These are phyloP conservation scores for Pezicula radicicola DNA, from an alignment of 2,329 filamentous ascomycete species.

Conservation along the genomic window DNA sequence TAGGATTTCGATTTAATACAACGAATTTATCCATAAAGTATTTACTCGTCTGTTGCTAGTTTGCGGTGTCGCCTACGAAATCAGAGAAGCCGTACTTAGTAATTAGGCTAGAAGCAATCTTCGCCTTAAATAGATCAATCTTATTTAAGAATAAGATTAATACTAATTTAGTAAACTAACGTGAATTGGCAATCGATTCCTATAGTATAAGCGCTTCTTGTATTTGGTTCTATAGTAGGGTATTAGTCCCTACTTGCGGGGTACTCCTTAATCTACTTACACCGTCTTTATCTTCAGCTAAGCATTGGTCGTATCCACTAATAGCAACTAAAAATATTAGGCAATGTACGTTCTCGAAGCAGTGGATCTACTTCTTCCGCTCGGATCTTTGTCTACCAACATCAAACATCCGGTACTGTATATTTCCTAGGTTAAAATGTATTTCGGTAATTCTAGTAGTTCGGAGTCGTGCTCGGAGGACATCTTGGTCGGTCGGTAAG, in stretches of 20 bases:
- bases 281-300: constrained; percentile 94
- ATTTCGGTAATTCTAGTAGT: constrained; percentile 98
- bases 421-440: constrained; percentile 83
- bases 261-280: constrained; percentile 64
- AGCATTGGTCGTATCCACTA: constrained; percentile 92
- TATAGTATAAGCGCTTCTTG: constrained; percentile 85
- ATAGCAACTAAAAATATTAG: constrained; percentile 92
- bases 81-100: constrained; percentile 74
- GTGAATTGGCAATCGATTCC: constrained; percentile 81
- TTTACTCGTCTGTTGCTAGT: constrained; percentile 72
- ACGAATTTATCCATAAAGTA: constrained; percentile 83
- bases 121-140: constrained; percentile 81
- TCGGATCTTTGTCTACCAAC: constrained; percentile 73
- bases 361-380: constrained; percentile 78
- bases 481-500: constrained; percentile 89
- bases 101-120: constrained; percentile 68
- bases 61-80: constrained; percentile 68
- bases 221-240: constrained; percentile 72
- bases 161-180: constrained; percentile 80
- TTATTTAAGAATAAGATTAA: constrained; percentile 86
- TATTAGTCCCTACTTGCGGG: constrained; percentile 9
- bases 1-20: constrained; percentile 64
- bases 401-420: constrained; percentile 92
- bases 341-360: constrained; percentile 78
- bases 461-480: constrained; percentile 82